Percentiles rank a stretch among this genome's conserved stretches.
These are phyloP conservation scores for Cyberlindnera samutprakarnensis DNA, from an alignment of 805 yeast species.

Conservation along the genomic window DNA sequence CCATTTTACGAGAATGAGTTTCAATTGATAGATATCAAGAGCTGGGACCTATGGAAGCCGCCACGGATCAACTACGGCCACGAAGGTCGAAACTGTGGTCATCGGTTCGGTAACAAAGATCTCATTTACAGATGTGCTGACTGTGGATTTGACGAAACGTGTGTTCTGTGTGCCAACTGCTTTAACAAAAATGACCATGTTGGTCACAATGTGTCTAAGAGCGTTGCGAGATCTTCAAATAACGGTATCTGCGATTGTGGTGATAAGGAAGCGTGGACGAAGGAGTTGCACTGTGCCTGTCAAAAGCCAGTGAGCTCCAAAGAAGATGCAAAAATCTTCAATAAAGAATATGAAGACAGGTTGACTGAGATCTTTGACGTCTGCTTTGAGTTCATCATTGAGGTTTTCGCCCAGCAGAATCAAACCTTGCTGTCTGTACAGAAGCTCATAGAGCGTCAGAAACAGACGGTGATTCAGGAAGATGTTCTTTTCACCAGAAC, in stretches of 20 bases:
- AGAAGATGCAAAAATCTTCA: conserved; percentile 27
- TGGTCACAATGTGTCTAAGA: conserved; percentile 49
- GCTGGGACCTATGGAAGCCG: too few species aligned
- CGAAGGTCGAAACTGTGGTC: conserved; percentile 60
- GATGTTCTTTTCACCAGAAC: conserved; percentile 3
- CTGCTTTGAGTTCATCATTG: conserved; percentile 35
- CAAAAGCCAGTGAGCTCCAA: conserved; percentile 23
- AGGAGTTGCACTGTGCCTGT: conserved; percentile 40
- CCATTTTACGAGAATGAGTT: not conserved
- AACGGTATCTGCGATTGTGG: conserved; percentile 66
- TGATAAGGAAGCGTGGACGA: conserved; percentile 74
- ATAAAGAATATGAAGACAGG: conserved; percentile 6
- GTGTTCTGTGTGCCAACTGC: conserved; percentile 70
- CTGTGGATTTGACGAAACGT: conserved; percentile 72
- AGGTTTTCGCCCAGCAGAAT: conserved; percentile 30
- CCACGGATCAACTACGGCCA: conserved; percentile 31
- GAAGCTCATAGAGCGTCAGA: not conserved
- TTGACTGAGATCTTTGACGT: conserved; percentile 24
- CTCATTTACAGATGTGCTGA: conserved; percentile 67
- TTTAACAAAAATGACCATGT: conserved; percentile 63
- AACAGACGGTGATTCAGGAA: not conserved
- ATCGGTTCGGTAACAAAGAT: conserved; percentile 51
- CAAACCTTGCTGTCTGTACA: conserved; percentile 33
- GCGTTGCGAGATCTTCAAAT: conserved; percentile 27
- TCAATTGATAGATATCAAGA: not conserved